These are phyloP conservation scores for Allium cepa DNA, from an alignment of 106 monocot genomes.

Conservation along the genomic window DNA sequence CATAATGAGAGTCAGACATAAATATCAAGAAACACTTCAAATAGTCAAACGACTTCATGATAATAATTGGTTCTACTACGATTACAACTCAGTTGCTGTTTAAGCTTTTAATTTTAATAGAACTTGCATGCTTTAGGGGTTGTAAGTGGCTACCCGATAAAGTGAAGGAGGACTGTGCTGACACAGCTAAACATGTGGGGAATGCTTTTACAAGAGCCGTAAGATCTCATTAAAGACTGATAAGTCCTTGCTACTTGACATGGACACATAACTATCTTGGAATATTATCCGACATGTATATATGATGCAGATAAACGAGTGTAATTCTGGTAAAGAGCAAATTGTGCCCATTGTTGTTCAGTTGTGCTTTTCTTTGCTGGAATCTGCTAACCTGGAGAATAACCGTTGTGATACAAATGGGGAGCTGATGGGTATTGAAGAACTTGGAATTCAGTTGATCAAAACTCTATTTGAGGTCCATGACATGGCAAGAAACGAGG, in stretches of 20 bases:
- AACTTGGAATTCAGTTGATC: conserved; percentile 58
- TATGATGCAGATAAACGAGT: conserved; percentile 54
- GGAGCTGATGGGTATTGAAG: conserved; percentile 52
- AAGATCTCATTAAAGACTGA: conserved; percentile 9
- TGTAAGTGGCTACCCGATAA: conserved; percentile 74
- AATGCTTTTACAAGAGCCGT: conserved; percentile 70
- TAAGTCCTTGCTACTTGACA: neutral
- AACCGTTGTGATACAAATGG: conserved; percentile 10
- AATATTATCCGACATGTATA: neutral
- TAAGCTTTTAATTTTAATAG: too few species aligned
- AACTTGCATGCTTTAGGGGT: conserved; percentile 32
- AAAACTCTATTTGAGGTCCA: conserved; percentile 72
- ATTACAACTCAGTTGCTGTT: too few species aligned
- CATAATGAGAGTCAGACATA: too few species aligned
- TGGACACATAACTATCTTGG: neutral
- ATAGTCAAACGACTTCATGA: too few species aligned
- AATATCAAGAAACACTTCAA: too few species aligned
- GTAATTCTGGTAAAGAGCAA: conserved; percentile 71
- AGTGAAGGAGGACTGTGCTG: conserved; percentile 50
- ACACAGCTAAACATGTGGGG: conserved; percentile 45
- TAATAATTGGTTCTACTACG: too few species aligned
- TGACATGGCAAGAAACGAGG: conserved; percentile 75
- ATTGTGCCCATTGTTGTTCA: conserved; percentile 75
- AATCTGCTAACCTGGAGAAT: conserved; percentile 26
- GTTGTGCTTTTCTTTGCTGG: conserved; percentile 73